Percentiles rank a stretch among this genome's conserved stretches.
phyloP scores from a whole-genome alignment of 1,284 basidiomycete species.

The Irpex sp. region DNA sequence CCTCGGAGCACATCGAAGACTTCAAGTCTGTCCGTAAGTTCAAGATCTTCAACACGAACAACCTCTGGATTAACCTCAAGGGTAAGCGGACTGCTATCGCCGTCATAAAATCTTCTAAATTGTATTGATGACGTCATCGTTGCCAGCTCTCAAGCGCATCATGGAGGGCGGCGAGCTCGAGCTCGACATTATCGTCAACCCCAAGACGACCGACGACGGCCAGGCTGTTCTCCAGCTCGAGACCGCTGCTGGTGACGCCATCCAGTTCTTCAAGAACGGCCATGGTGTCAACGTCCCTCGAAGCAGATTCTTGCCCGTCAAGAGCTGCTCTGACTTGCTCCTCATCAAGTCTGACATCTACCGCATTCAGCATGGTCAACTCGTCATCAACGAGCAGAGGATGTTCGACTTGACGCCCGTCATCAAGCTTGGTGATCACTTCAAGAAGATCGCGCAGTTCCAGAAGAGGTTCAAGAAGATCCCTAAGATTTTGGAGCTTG shows the following conservation, averaged over 20 bases:
- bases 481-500: conserved; percentile 89
- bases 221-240: conserved; percentile 94
- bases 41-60: conserved; percentile 98
- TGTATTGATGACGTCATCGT: not conserved
- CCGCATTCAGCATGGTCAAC: conserved; percentile 90
- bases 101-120: not conserved
- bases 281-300: conserved; percentile 99
- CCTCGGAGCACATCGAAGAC: conserved; percentile 96
- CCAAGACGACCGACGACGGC: conserved; percentile 86
- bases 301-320: conserved; percentile 95
- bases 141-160: conserved; percentile 75
- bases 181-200: conserved; percentile 93
- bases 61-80: conserved; percentile 94
- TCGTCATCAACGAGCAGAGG: conserved; percentile 86
- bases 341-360: conserved; percentile 98
- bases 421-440: conserved; percentile 95
- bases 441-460: conserved; percentile 94
- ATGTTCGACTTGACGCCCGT: conserved; percentile 97
- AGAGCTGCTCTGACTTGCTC: conserved; percentile 88
- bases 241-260: conserved; percentile 92
- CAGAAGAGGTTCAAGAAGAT: conserved; percentile 98
- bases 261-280: conserved; percentile 95
- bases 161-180: conserved; percentile 94
- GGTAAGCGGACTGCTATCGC: conserved; percentile 38
- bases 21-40: conserved; percentile 96